Evolutionary conservation across 2,329 filamentous ascomycete species (phyloP), one percentile per base, ranked within the genome.

Genomic region (Alternaria ethzedia): DNA sequence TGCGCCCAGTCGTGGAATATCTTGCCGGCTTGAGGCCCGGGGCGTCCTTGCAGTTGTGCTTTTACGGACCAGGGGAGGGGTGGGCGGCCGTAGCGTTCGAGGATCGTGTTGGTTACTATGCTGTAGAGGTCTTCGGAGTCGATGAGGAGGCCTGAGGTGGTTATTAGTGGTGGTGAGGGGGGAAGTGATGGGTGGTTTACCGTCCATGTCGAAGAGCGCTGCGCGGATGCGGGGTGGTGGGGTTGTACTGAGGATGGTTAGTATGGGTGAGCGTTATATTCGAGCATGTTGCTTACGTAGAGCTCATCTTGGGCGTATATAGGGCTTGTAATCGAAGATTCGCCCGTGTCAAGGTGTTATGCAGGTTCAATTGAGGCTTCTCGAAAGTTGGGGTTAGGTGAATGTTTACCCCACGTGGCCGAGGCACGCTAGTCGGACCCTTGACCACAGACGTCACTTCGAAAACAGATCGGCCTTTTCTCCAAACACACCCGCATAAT

Each of bases 191-290:
- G n/a, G 11, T 30, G 12, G 17, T 17, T 30, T 51, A 32, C 47
- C 96, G 81, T 99, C 96, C 94, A 98, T 97, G 84, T 99, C 96
- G 80, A 99, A 98, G 69, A 99, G 90, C 81, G 94, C 97, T 71
- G 95, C 96, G 71, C 94, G 88, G 63, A 98, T 86, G 89, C 20
- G 92, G 91, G 80, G 94, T 90, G 77, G 73, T 59, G 72, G 67
- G 64, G 66, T 66, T 13, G 50, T 70, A 46, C 68, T 68, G 17
- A 7, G 11, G 30, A 15, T 45, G 36, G 60, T 60, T 49, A 59
- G 55, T 13, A 61, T 21, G 7, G 11, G 2, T 5, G 44, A 13
- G 20, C 6, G 47, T 11, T 25, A 8, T 10, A 44, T 52, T 17
- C 5, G 28, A 15, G 23, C 15, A 7, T 4, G 21, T 5, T 15